Percentiles rank a stretch among this genome's conserved stretches.
Conservation (phyloP, 306 rosid species). For the Senna siamea region DNA sequence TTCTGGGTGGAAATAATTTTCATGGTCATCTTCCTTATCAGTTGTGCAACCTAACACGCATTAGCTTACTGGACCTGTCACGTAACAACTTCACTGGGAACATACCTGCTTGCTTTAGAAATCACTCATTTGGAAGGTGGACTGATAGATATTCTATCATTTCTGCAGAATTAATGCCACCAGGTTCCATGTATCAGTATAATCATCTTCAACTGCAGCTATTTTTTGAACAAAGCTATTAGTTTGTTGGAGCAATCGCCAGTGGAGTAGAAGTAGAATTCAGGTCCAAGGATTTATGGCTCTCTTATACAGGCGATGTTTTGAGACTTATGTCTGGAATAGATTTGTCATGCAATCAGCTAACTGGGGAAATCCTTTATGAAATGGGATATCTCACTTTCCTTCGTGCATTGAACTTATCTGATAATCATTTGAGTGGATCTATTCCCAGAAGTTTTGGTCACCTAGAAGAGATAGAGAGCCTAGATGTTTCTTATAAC, state of each 20-base stretch:
- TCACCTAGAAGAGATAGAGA: neutral
- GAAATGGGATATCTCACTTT: neutral
- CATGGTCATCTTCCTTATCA: neutral
- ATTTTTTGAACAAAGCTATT: neutral
- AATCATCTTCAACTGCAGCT: neutral
- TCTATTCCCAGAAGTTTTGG: neutral
- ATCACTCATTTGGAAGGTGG: neutral
- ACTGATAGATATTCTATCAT: too few species aligned
- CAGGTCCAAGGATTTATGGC: neutral
- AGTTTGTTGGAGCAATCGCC: neutral
- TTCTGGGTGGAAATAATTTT: neutral
- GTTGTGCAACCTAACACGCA: neutral
- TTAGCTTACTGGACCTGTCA: neutral
- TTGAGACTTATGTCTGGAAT: neutral
- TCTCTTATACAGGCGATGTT: neutral
- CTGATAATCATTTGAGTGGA: constrained; percentile 19
- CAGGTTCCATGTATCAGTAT: neutral
- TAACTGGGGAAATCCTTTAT: neutral
- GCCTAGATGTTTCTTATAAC: constrained; percentile 3
- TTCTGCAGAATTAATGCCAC: too few species aligned
- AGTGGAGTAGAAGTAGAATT: neutral
- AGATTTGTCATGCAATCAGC: constrained; percentile 13
- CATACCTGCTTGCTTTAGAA: neutral
- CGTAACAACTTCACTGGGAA: neutral
- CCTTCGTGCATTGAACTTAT: constrained; percentile 28